phyloP scores from a whole-genome alignment of 805 yeast genomes.

The Myxozyma nipponensis region DNA sequence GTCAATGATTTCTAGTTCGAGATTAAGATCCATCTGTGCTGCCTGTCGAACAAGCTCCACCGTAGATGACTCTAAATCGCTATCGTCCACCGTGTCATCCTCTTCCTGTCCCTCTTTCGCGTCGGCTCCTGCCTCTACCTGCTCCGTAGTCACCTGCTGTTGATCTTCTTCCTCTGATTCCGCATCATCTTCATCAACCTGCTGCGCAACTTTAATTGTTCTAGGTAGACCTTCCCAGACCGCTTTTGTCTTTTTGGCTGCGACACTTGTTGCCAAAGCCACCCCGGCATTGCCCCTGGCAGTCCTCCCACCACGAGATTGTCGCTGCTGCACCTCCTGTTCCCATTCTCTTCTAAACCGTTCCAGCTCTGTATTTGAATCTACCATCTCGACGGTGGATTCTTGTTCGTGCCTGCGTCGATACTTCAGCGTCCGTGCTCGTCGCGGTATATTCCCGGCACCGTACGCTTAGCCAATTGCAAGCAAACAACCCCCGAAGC shows the following conservation, averaged over 20 bases:
- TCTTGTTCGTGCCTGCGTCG: not conserved
- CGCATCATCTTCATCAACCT: not conserved
- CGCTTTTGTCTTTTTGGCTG: not conserved
- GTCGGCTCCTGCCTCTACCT: not conserved
- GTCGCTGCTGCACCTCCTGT: constrained; percentile 21
- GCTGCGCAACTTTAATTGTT: not conserved
- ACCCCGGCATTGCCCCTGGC: not conserved
- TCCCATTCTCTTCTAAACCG: constrained; percentile 26
- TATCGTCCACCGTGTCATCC: constrained; percentile 3
- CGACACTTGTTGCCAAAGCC: not conserved
- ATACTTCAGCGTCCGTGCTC: no score
- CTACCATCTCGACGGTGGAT: not conserved
- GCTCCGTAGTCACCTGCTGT: no score
- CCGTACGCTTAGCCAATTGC: no score
- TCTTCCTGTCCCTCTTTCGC: not conserved
- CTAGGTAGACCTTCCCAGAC: not conserved
- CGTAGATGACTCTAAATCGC: constrained; percentile 9
- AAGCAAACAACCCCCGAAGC: no score
- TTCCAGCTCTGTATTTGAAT: constrained; percentile 11
- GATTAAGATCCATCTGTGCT: constrained; percentile 11
- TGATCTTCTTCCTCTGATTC: not conserved
- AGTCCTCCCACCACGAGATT: not conserved
- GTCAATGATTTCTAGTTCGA: constrained; percentile 22
- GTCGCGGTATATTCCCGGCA: no score
- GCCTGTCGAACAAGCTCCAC: constrained; percentile 17